Evolutionary conservation across 345 rosid species (phyloP).

Genomic region (Bruguiera sexangula): DNA sequence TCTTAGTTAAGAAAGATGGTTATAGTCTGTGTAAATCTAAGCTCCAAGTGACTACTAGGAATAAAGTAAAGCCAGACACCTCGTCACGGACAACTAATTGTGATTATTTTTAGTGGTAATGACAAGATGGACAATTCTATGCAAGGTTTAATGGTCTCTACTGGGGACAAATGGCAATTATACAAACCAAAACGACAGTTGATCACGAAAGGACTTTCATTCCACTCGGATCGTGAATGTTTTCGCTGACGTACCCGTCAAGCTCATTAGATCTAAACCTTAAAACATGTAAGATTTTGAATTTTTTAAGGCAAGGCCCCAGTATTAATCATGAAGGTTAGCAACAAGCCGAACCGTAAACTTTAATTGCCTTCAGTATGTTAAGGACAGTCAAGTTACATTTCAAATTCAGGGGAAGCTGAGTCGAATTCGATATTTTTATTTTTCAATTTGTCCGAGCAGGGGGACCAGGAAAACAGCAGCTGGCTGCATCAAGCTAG

Average conservation of each 20-base stretch:
- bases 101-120: slow-evolving; percentile 4
- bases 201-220: slow-evolving; percentile 12
- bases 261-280: slow-evolving; percentile 13
- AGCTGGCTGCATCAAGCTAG: slow-evolving; percentile 21
- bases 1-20: background rate
- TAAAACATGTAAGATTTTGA: background rate
- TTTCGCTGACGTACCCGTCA: slow-evolving; percentile 23
- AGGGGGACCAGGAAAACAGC: slow-evolving; percentile 18
- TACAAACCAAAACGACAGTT: slow-evolving; percentile 12
- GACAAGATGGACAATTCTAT: slow-evolving; percentile 16
- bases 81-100: slow-evolving; percentile 15
- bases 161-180: slow-evolving; percentile 24
- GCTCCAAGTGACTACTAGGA: background rate
- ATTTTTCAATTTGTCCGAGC: background rate
- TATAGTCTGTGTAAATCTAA: background rate
- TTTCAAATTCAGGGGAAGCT: background rate
- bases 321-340: slow-evolving; percentile 20
- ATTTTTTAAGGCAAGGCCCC: slow-evolving; percentile 6
- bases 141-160: slow-evolving; percentile 9
- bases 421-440: background rate
- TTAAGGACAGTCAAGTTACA: background rate
- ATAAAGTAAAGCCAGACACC: slow-evolving; percentile 18
- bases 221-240: slow-evolving; percentile 21
- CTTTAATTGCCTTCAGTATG: background rate
- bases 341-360: slow-evolving; percentile 5